Base-by-base conservation (phyloP, 306 rosid species). In the Oxytropis ochrocephala region DNA sequence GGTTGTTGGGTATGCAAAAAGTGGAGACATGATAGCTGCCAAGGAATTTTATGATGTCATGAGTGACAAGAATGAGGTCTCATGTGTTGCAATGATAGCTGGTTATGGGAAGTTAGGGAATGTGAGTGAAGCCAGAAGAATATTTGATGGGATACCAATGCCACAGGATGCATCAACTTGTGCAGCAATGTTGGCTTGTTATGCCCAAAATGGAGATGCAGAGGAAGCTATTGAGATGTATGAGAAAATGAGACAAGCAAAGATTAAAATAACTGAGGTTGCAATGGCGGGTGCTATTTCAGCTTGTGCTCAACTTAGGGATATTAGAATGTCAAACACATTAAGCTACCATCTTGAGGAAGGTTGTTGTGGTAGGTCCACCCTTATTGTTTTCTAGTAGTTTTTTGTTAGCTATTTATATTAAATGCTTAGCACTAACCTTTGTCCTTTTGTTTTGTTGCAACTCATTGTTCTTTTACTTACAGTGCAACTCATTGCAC, bases 121-220 rank as follows among this genome's bases (percentile, higher is more conserved):
- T 14, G 88, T 88, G 51, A 69, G 5, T 16, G 83, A 80, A 58
- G 84, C 97, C 1, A 57, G 61, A 79, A 69, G 78, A 51, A 71
- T 88, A 55, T 88, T 91, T 55, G 73, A 77, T 52, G 83, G 66
- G 52, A 77, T 85, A 73, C 44, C 42, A 4, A 48, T 58, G 55
- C 69, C 57, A 29, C 56, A 5, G 4, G 80, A 78, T 66, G 70
- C 82, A 7, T 80, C 82, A 11, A 51, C 83, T 77, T 86, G 85
- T 74, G 89, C 96, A 11, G 91, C 86, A 72, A 81, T 85, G 96
- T 86, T 86, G 77, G 89, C 85, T 74, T 88, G 96, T 78, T 83
- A 86, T 76, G 83, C 93, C 13, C 91, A 88, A 71, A 88, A 86
- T 78, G 88, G 96, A 55, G 76, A 80, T 70, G 87, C 89, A 47